Evolutionary conservation across 2,329 filamentous ascomycete genomes (phyloP).

Genomic region (Davidsoniella australis): DNA sequence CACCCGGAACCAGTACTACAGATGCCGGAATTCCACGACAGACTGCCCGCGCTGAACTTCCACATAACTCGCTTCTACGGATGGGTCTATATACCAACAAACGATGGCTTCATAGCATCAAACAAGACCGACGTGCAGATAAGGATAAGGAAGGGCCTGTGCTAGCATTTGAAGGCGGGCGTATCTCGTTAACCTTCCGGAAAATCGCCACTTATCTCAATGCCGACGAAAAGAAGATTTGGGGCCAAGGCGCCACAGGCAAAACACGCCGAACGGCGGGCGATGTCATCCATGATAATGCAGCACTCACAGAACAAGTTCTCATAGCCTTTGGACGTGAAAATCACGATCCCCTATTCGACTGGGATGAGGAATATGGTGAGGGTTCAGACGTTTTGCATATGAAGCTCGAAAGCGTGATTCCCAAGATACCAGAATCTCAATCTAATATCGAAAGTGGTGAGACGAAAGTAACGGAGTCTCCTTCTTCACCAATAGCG

Average conservation of each 20-base stretch:
- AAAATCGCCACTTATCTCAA: conserved; percentile 74
- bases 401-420: conserved; percentile 20
- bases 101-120: conserved; percentile 84
- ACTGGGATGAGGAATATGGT: conserved; percentile 64
- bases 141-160: conserved; percentile 54
- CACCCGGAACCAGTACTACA: conserved; percentile 21
- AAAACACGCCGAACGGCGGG: conserved; percentile 47
- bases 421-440: background rate
- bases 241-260: conserved; percentile 73
- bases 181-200: conserved; percentile 86
- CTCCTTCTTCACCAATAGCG: too few relatives aligned
- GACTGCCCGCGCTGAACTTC: conserved; percentile 53
- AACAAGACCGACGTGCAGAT: conserved; percentile 59
- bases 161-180: conserved; percentile 52
- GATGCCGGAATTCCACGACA: conserved; percentile 23
- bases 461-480: background rate
- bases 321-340: conserved; percentile 69
- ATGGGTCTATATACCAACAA: conserved; percentile 70
- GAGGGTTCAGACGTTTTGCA: conserved; percentile 71
- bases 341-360: conserved; percentile 56
- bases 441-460: background rate
- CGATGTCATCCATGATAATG: conserved; percentile 52
- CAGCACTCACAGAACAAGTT: conserved; percentile 47
- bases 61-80: conserved; percentile 77
- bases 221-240: conserved; percentile 48